Evolutionary conservation across 2,329 filamentous ascomycete species (phyloP).

Genomic region (Colletotrichum somersetense): DNA sequence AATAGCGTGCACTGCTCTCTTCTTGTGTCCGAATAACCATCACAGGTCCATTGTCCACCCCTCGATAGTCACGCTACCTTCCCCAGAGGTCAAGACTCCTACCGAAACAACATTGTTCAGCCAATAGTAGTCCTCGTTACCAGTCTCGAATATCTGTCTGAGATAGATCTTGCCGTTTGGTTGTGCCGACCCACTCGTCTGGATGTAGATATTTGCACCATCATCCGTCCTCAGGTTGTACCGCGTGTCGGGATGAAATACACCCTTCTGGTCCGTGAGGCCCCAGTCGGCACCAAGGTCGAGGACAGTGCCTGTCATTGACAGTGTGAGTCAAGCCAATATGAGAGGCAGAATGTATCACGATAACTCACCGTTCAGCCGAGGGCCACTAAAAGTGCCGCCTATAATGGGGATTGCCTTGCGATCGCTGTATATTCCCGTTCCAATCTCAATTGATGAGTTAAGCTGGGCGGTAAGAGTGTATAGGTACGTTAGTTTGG

Average conservation of each 20-base stretch:
- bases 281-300: constrained; percentile 53
- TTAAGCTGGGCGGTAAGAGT: background rate
- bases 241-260: constrained; percentile 55
- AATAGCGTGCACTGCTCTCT: background rate
- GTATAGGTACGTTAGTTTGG: constrained; percentile 6
- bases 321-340: background rate
- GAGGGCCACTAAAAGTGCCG: constrained; percentile 53
- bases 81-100: constrained; percentile 1
- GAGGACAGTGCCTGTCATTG: background rate
- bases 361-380: constrained; percentile 40
- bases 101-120: constrained; percentile 46
- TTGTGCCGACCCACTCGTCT: constrained; percentile 50
- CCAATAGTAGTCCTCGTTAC: constrained; percentile 53
- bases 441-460: background rate
- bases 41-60: constrained; percentile 2
- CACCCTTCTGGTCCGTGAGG: constrained; percentile 51
- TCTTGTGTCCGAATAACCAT: background rate
- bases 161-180: constrained; percentile 50
- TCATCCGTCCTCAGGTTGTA: constrained; percentile 56
- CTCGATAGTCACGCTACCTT: background rate
- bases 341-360: background rate
- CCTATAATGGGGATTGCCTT: constrained; percentile 51
- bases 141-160: constrained; percentile 50
- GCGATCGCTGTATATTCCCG: background rate
- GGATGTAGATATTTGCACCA: constrained; percentile 54